phyloP scores from a whole-genome alignment of 2,329 filamentous ascomycete genomes.

The Biscogniauxia mediterranea region DNA sequence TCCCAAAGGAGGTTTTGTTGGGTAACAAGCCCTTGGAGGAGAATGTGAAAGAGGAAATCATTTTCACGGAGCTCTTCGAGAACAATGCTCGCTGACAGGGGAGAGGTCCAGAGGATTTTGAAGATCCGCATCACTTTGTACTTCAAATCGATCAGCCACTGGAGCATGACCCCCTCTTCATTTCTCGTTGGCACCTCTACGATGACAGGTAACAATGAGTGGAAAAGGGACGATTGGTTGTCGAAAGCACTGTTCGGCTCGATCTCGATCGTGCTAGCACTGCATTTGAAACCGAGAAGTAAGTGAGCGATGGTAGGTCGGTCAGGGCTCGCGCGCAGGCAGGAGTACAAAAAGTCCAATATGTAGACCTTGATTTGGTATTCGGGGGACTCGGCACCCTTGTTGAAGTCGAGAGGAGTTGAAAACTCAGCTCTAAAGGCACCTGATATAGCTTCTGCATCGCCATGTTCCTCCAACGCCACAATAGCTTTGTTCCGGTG shows the following conservation, averaged over 20 bases:
- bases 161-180: constrained; percentile 55
- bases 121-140: constrained; percentile 71
- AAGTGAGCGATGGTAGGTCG: constrained; percentile 87
- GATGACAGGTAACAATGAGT: constrained; percentile 72
- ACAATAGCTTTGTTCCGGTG: constrained; percentile 83
- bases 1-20: constrained; percentile 73
- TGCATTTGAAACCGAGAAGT: constrained; percentile 82
- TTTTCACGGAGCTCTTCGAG: constrained; percentile 77
- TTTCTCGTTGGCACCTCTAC: constrained; percentile 66
- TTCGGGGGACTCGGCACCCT: constrained; percentile 65
- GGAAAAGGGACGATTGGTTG: constrained; percentile 73
- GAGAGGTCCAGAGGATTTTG: constrained; percentile 78
- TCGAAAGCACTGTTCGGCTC: constrained; percentile 69
- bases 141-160: constrained; percentile 69
- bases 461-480: constrained; percentile 78
- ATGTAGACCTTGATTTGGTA: constrained; percentile 83
- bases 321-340: constrained; percentile 70
- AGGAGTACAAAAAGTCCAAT: constrained; percentile 80
- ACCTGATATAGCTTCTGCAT: constrained; percentile 75
- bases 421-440: constrained; percentile 69
- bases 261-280: constrained; percentile 66
- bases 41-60: constrained; percentile 76
- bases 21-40: constrained; percentile 70
- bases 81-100: constrained; percentile 71
- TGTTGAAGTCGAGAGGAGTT: constrained; percentile 68